Percentiles rank a stretch among this genome's conserved stretches.
phyloP scores from a whole-genome alignment of 1,284 basidiomycete species.

The Heterobasidion parviporum region DNA sequence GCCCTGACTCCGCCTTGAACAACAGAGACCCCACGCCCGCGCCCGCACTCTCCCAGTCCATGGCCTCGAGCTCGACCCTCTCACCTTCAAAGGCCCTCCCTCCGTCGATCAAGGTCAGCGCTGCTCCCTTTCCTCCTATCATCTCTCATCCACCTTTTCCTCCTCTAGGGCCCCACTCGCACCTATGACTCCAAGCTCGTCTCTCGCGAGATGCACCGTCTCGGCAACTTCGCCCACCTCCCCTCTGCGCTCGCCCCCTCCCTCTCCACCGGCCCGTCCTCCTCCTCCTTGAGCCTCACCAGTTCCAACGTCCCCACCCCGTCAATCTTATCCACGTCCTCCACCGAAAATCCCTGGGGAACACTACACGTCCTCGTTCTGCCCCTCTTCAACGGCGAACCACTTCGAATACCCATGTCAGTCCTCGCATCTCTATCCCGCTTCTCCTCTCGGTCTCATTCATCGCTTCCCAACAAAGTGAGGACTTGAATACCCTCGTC shows the following conservation, averaged over 20 bases:
- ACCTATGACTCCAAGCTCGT: conserved; percentile 69
- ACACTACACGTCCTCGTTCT: conserved; percentile 80
- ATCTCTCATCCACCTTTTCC: not conserved
- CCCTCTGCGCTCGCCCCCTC: conserved; percentile 28
- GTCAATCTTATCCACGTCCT: conserved; percentile 26
- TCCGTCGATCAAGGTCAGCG: conserved; percentile 58
- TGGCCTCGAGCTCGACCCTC: conserved; percentile 9
- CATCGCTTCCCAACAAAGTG: conserved; percentile 34
- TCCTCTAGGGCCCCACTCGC: conserved; percentile 39
- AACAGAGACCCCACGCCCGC: conserved; percentile 18
- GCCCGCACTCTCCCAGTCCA: conserved; percentile 16
- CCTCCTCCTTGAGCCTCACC: conserved; percentile 24
- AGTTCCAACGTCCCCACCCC: conserved; percentile 18
- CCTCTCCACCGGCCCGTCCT: conserved; percentile 28
- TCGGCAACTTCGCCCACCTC: conserved; percentile 50
- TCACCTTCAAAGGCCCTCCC: conserved; percentile 31
- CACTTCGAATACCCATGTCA: conserved; percentile 79
- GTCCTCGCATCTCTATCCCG: conserved; percentile 15
- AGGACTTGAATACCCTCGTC: conserved; percentile 83
- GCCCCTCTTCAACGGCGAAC: conserved; percentile 88
- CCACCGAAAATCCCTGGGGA: conserved; percentile 67
- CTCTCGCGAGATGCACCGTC: conserved; percentile 70
- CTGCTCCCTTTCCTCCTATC: conserved; percentile 6
- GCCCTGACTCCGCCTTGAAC: conserved; percentile 18
- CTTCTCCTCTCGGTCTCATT: not conserved